Evolutionary conservation across 1,284 basidiomycete genomes (phyloP), one percentile per base, ranked within the genome.

Genomic region (Neonothopanus nambi): DNA sequence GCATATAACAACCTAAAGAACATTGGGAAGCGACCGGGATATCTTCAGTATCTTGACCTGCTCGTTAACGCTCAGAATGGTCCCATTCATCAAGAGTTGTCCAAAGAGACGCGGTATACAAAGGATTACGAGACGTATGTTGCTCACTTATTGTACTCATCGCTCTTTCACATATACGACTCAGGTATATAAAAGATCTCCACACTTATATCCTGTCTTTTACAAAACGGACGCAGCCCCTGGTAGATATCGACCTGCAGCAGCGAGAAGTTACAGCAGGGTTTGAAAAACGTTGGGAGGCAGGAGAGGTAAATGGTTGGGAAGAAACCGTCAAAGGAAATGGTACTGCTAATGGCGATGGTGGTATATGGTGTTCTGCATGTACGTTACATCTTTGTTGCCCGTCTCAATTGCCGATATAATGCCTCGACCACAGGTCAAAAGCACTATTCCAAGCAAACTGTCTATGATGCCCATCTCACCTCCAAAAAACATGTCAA

Each of bases 381-480:
- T 99, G 95, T 94, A 73, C 73, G 93, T 80, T 49, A 51, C 33
- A 53, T 54, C 54, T 13, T 58, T 42, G 58, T 52, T 57, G 23
- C 41, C 18, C 41, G 23, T 35, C 42, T 45, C 36, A 48, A 38
- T 54, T 60, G 55, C 41, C 51, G 9, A 9, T 52, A 53, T 50
- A 37, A 38, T 39, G 28, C 47, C 20, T 15, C 33, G 48, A 18
- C 37, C 44, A 54, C 52, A 95, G 93, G 95, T 67, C 91, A 95
- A 69, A 95, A 95, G 66, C 78, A 81, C 57, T 99, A 98, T 70
- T 85, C 95, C 12, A 99, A 98, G 70, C 93, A 98, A 70, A 98
- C 96, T 0, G 97, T 99, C 4, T 99, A 95, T 70, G 93, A 98
- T 63, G 95, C 94, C 4, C 97, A 99, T 68, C 74, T 99, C 45